phyloP scores from a whole-genome alignment of 176 grass and related monocot genomes.

The Eleusine coracana region DNA sequence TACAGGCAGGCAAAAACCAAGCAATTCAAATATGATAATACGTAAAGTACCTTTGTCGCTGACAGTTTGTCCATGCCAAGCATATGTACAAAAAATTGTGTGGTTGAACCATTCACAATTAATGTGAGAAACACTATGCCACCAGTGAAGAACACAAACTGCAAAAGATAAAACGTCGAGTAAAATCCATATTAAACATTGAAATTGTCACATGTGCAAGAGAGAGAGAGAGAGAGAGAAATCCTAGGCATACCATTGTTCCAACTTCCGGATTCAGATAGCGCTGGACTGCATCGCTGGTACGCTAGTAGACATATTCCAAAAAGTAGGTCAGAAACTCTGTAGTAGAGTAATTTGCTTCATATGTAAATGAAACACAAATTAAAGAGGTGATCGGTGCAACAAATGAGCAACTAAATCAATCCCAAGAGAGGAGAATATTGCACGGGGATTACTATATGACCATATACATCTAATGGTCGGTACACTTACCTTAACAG shows the following conservation, averaged over 20 bases:
- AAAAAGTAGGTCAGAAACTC: conserved; percentile 29
- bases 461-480: not conserved
- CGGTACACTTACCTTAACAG: conserved; percentile 70
- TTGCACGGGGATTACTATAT: not conserved
- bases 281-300: conserved; percentile 60
- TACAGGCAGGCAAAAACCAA: not conserved
- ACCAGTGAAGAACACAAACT: conserved; percentile 99
- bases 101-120: conserved; percentile 90
- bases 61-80: conserved; percentile 75
- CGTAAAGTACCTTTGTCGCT: conserved; percentile 62
- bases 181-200: conserved; percentile 25
- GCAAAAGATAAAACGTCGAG: conserved; percentile 41
- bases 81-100: conserved; percentile 74
- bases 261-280: conserved; percentile 73
- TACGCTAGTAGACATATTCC: conserved; percentile 45
- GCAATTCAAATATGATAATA: conserved; percentile 25
- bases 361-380: conserved; percentile 22
- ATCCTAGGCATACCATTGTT: conserved; percentile 65
- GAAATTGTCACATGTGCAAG: not conserved
- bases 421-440: not conserved
- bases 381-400: not conserved
- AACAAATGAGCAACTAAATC: not conserved
- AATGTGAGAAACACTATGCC: conserved; percentile 88
- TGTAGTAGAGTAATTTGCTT: conserved; percentile 14
- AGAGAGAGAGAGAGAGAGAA: not conserved